Percentiles rank a stretch among this genome's conserved stretches.
phyloP scores from a whole-genome alignment of 2,329 filamentous ascomycete species.

The Camillea tinctor region DNA sequence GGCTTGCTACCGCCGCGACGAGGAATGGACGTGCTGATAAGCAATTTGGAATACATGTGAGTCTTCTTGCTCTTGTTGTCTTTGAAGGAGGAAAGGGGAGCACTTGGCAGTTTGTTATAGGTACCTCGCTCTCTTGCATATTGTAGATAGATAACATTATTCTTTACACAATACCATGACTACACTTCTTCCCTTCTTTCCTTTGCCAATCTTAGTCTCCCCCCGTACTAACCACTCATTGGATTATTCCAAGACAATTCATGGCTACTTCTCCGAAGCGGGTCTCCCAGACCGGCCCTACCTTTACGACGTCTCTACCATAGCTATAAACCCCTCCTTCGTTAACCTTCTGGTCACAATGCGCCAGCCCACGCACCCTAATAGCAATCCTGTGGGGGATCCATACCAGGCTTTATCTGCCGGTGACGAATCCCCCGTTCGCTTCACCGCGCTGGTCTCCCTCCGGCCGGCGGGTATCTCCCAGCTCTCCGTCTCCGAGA shows the following conservation, averaged over 20 bases:
- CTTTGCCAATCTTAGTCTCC: background rate
- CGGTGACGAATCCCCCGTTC: conserved; percentile 41
- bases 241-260: conserved; percentile 44
- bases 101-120: too few species aligned
- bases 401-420: conserved; percentile 32
- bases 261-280: conserved; percentile 53
- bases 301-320: conserved; percentile 47
- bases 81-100: background rate
- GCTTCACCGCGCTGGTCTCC: conserved; percentile 52
- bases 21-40: conserved; percentile 13
- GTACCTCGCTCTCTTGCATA: too few species aligned
- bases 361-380: conserved; percentile 44
- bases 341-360: conserved; percentile 49
- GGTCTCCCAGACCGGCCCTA: conserved; percentile 51
- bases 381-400: conserved; percentile 32
- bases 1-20: conserved; percentile 11
- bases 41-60: conserved; percentile 41
- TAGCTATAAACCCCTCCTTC: conserved; percentile 48
- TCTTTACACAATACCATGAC: too few species aligned
- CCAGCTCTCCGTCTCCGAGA: conserved; percentile 39
- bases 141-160: too few species aligned
- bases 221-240: too few species aligned
- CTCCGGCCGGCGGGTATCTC: conserved; percentile 45
- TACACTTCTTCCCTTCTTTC: too few species aligned
- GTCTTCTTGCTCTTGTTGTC: conserved; percentile 19